phyloP scores from a whole-genome alignment of 441 rosid genomes.

The Syzygium malaccense region DNA sequence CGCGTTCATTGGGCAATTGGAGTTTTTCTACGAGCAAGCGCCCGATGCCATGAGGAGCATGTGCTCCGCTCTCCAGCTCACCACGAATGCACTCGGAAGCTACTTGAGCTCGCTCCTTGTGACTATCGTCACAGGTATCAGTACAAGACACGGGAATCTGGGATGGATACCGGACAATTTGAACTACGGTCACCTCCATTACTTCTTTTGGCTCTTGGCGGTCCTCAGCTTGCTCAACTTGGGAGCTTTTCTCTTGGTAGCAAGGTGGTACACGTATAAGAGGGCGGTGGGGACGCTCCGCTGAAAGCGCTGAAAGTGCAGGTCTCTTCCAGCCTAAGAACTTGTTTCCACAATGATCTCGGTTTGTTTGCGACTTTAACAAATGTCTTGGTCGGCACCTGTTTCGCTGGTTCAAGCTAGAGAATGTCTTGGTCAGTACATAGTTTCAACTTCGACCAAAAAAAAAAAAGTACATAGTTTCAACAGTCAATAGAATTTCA shows the following conservation, averaged over 20 bases:
- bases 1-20: not conserved
- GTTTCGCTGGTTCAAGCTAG: not conserved
- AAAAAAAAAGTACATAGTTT: not conserved
- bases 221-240: constrained; percentile 1
- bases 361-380: not conserved
- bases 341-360: not conserved
- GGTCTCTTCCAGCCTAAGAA: not conserved
- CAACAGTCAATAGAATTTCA: not conserved
- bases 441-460: not conserved
- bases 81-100: not conserved
- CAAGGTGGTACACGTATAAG: constrained; percentile 7
- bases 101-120: not conserved
- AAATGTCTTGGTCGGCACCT: not conserved
- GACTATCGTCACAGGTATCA: not conserved
- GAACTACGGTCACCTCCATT: constrained; percentile 9
- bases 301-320: not conserved
- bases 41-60: constrained; percentile 3
- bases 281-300: not conserved
- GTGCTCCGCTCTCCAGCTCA: constrained; percentile 2
- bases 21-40: constrained; percentile 6
- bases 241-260: constrained; percentile 1
- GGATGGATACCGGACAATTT: constrained; percentile 8
- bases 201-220: constrained; percentile 4
- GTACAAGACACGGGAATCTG: constrained; percentile 1
- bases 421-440: too few relatives aligned